Percentiles rank a stretch among this genome's conserved stretches.
Evolutionary conservation across 257 asterid genomes (phyloP).

Genomic region (Eucommia ulmoides): DNA sequence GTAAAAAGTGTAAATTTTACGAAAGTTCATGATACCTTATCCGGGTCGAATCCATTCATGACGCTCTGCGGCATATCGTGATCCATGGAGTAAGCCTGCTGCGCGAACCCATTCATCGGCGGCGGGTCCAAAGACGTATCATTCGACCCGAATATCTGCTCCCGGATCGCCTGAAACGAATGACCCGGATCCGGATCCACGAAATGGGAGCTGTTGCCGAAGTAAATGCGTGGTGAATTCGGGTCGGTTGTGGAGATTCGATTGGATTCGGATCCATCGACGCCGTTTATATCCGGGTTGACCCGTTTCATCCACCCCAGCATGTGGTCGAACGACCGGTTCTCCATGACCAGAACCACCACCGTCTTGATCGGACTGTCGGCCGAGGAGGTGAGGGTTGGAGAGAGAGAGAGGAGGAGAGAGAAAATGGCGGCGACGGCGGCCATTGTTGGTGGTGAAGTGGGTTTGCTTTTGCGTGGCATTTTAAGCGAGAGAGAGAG

Average conservation of each 20-base stretch:
- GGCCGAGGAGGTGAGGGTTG: not conserved
- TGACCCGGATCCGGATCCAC: slow-evolving; percentile 1
- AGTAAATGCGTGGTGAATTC: not conserved
- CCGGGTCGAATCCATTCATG: not conserved
- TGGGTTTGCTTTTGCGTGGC: not conserved
- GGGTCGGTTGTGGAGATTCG: slow-evolving; percentile 1
- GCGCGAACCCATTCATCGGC: not conserved
- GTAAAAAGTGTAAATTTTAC: not conserved
- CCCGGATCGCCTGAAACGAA: not conserved
- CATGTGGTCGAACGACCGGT: not conserved
- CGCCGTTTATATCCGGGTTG: slow-evolving; percentile 1
- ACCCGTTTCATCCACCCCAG: not conserved
- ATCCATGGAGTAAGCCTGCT: not conserved
- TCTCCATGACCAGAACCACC: not conserved
- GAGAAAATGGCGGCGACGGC: slow-evolving; percentile 6
- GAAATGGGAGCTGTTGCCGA: not conserved
- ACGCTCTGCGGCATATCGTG: not conserved
- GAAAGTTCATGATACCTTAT: not conserved
- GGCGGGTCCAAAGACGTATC: not conserved
- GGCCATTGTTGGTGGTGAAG: not conserved
- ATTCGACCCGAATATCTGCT: not conserved
- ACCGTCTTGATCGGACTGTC: not conserved
- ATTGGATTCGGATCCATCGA: not conserved
- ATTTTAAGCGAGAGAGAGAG: not conserved
- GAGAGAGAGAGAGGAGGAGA: slow-evolving; percentile 10